Evolutionary conservation across 2,329 filamentous ascomycete genomes (phyloP).

Genomic region (Nothophoma quercina): DNA sequence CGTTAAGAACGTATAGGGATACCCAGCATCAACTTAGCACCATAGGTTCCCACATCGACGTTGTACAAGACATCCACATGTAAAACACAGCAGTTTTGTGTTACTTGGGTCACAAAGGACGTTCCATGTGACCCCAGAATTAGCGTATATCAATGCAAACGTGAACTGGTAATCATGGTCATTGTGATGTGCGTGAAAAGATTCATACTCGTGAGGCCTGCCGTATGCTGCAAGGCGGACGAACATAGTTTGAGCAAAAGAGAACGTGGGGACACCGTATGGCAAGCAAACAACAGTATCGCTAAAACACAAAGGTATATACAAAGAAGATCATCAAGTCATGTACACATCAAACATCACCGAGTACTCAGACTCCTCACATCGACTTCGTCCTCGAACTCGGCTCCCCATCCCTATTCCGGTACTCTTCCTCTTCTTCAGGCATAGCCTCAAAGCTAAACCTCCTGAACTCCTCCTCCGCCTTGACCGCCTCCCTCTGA

Average conservation of each 20-base stretch:
- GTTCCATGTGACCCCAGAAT: too few species aligned
- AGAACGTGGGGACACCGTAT: too few species aligned
- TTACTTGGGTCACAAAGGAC: too few species aligned
- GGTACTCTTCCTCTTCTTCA: slow-evolving; percentile 1
- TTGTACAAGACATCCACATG: background rate
- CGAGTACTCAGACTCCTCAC: background rate
- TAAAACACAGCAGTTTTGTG: background rate
- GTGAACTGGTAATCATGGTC: too few species aligned
- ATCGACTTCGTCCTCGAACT: background rate
- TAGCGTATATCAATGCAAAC: too few species aligned
- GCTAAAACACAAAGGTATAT: slow-evolving; percentile 1
- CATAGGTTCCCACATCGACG: background rate
- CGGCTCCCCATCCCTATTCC: background rate
- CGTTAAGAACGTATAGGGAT: background rate
- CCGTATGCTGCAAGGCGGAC: too few species aligned
- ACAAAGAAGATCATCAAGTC: slow-evolving; percentile 3
- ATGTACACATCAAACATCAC: background rate
- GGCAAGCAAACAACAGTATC: background rate
- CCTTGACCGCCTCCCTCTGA: slow-evolving; percentile 16
- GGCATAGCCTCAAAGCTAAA: slow-evolving; percentile 30
- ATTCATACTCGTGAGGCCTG: too few species aligned
- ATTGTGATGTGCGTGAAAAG: too few species aligned
- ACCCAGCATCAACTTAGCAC: slow-evolving; percentile 8
- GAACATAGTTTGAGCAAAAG: too few species aligned
- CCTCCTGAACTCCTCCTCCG: slow-evolving; percentile 28